These are phyloP conservation scores for Amesomyces nigricolor DNA, from an alignment of 2,329 filamentous ascomycete genomes.

Conservation along the genomic window DNA sequence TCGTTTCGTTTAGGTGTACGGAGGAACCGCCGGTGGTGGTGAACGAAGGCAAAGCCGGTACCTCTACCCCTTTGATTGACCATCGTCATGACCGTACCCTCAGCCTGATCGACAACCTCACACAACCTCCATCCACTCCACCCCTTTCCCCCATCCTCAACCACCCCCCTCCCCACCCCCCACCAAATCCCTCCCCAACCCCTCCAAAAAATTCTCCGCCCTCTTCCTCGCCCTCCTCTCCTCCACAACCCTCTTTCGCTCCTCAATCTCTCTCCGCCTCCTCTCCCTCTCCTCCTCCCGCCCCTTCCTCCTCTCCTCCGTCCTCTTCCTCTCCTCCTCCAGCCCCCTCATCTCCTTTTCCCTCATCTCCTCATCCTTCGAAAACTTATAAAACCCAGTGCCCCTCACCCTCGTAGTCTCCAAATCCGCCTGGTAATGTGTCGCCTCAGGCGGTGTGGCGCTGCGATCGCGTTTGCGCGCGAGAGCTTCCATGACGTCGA, in stretches of 20 bases:
- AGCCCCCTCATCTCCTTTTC: slow-evolving; percentile 69
- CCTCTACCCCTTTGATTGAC: too few relatives aligned
- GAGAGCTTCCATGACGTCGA: slow-evolving; percentile 69
- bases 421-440: slow-evolving; percentile 77
- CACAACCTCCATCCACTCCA: too few relatives aligned
- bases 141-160: too few relatives aligned
- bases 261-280: slow-evolving; percentile 59
- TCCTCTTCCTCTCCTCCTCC: slow-evolving; percentile 60
- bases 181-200: slow-evolving; percentile 35
- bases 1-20: too few relatives aligned
- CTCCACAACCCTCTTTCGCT: slow-evolving; percentile 56
- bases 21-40: too few relatives aligned
- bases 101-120: too few relatives aligned
- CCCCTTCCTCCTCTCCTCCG: slow-evolving; percentile 56
- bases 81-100: too few relatives aligned
- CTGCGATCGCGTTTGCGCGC: slow-evolving; percentile 73
- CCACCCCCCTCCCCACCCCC: background rate
- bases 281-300: slow-evolving; percentile 52
- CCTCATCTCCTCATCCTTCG: slow-evolving; percentile 62
- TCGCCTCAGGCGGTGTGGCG: slow-evolving; percentile 70
- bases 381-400: slow-evolving; percentile 88
- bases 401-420: slow-evolving; percentile 79
- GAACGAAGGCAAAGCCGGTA: too few relatives aligned
- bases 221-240: slow-evolving; percentile 55
- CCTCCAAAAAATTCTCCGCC: slow-evolving; percentile 67